Evolutionary conservation across 2,329 filamentous ascomycete genomes (phyloP).

Genomic region (Aspergillus luchuensis): DNA sequence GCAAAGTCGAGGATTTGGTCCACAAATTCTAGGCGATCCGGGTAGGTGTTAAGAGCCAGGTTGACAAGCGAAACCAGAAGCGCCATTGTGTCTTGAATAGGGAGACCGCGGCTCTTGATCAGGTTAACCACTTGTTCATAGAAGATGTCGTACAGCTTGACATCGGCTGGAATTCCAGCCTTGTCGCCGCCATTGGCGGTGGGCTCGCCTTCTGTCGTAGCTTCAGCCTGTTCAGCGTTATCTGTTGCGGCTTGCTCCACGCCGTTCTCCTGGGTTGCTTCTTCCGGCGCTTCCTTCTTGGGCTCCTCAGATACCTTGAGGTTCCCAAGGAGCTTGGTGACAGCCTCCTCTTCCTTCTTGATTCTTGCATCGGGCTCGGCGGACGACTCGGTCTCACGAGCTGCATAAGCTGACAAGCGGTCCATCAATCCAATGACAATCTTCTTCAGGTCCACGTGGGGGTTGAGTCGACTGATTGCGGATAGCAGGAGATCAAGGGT

Average conservation of each 20-base stretch:
- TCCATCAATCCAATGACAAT: slow-evolving; percentile 99
- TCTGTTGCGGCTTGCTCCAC: slow-evolving; percentile 38
- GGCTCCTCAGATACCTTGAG: slow-evolving; percentile 67
- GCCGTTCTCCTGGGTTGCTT: slow-evolving; percentile 40
- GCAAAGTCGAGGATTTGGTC: slow-evolving; percentile 92
- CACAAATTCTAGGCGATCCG: slow-evolving; percentile 87
- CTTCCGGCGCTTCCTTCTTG: slow-evolving; percentile 41
- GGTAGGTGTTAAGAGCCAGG: slow-evolving; percentile 93
- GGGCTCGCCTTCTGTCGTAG: slow-evolving; percentile 31
- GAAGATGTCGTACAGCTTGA: slow-evolving; percentile 95
- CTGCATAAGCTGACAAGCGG: slow-evolving; percentile 89
- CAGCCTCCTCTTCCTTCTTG: slow-evolving; percentile 81
- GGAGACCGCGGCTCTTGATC: slow-evolving; percentile 84
- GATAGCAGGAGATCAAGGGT: slow-evolving; percentile 94
- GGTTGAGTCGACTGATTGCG: slow-evolving; percentile 88
- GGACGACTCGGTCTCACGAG: slow-evolving; percentile 73
- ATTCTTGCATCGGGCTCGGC: slow-evolving; percentile 72
- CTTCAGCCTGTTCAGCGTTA: slow-evolving; percentile 27
- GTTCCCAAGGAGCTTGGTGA: slow-evolving; percentile 75
- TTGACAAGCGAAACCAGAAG: slow-evolving; percentile 92
- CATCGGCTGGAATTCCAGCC: slow-evolving; percentile 56
- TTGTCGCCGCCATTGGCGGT: slow-evolving; percentile 43
- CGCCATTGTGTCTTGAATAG: slow-evolving; percentile 92
- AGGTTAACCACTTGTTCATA: slow-evolving; percentile 93
- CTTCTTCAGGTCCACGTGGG: slow-evolving; percentile 95